Conservation (phyloP, 805 yeast species). For the Ogataea dorogensis region DNA sequence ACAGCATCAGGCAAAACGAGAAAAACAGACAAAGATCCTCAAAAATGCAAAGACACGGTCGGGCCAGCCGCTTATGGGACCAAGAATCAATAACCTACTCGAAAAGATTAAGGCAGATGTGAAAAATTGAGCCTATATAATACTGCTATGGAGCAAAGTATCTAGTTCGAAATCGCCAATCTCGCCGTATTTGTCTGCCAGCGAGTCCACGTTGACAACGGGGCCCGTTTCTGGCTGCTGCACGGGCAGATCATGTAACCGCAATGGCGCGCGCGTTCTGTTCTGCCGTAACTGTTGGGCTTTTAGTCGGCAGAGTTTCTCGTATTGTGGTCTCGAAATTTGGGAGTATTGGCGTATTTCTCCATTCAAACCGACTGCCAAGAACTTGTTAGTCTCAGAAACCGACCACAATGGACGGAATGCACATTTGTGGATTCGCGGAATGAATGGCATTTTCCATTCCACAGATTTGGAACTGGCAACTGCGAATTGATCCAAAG, state of each 20-base stretch:
- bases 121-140: slow-evolving; percentile 10
- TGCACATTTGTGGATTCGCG: slow-evolving; percentile 30
- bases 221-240: not conserved
- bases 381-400: slow-evolving; percentile 10
- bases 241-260: slow-evolving; percentile 4
- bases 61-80: slow-evolving; percentile 93
- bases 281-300: slow-evolving; percentile 3
- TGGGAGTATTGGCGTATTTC: slow-evolving; percentile 31
- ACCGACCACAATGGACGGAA: slow-evolving; percentile 35
- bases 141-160: slow-evolving; percentile 11
- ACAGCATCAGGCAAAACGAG: slow-evolving; percentile 42
- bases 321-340: slow-evolving; percentile 10
- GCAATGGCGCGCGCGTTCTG: slow-evolving; percentile 5
- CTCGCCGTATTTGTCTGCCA: slow-evolving; percentile 14
- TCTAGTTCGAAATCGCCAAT: slow-evolving; percentile 15
- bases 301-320: slow-evolving; percentile 3
- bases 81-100: slow-evolving; percentile 73
- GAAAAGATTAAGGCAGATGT: slow-evolving; percentile 66
- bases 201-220: slow-evolving; percentile 19
- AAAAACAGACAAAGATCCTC: slow-evolving; percentile 41
- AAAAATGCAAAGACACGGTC: slow-evolving; percentile 53
- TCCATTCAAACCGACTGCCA: slow-evolving; percentile 40
- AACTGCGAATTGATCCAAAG: slow-evolving; percentile 2
- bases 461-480: not conserved
- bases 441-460: slow-evolving; percentile 30